phyloP scores from a whole-genome alignment of 1,284 basidiomycete species.

The Porodaedalea pini region DNA sequence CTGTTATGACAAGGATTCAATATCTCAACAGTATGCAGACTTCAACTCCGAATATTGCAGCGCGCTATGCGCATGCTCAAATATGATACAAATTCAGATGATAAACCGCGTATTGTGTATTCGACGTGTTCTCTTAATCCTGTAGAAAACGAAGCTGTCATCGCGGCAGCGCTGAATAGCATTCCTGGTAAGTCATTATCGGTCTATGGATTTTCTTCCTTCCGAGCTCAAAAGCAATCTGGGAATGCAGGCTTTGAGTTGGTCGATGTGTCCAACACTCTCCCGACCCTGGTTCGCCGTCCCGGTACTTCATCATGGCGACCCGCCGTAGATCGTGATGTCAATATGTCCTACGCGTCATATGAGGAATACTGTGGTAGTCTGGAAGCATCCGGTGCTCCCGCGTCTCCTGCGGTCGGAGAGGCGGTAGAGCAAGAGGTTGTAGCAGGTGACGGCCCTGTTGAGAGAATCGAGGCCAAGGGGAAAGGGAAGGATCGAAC shows the following conservation, averaged over 20 bases:
- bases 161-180: slow-evolving; percentile 77
- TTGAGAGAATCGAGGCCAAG: neutral
- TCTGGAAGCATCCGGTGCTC: slow-evolving; percentile 34
- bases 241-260: slow-evolving; percentile 67
- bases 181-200: slow-evolving; percentile 53
- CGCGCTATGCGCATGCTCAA: slow-evolving; percentile 91
- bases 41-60: slow-evolving; percentile 90
- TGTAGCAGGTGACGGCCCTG: neutral
- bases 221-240: slow-evolving; percentile 13
- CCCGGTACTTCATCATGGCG: slow-evolving; percentile 78
- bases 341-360: slow-evolving; percentile 45
- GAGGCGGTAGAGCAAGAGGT: neutral
- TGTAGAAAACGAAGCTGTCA: slow-evolving; percentile 95
- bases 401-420: neutral
- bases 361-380: slow-evolving; percentile 54
- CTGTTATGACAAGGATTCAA: neutral
- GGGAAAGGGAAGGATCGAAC: neutral
- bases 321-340: slow-evolving; percentile 53
- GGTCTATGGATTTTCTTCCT: neutral
- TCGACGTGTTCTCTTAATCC: slow-evolving; percentile 99
- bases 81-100: slow-evolving; percentile 38
- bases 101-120: slow-evolving; percentile 84
- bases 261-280: slow-evolving; percentile 69
- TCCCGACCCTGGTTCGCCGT: slow-evolving; percentile 73
- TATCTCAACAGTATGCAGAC: slow-evolving; percentile 39